Evolutionary conservation across 257 asterid genomes (phyloP), one percentile per base, ranked within the genome.

Genomic region (Penstemon davidsonii): DNA sequence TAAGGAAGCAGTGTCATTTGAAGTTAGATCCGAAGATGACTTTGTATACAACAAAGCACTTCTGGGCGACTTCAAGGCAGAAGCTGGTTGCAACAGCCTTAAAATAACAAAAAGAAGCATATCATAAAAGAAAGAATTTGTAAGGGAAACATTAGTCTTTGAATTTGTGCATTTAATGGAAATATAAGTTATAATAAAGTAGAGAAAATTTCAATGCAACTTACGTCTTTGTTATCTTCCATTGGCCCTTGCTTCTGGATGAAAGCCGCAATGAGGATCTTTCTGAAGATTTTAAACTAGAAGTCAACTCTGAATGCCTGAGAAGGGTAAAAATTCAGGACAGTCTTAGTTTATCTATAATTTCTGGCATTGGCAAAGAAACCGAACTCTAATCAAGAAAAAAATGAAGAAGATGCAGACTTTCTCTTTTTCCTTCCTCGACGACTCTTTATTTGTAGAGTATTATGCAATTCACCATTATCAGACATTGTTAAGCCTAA

Each of bases 391-490:
- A 40, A 69, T 58, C 55, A 57, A 51, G 60, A 52, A 15, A 39
- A 63, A 66, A 57, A 52, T 39, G 63, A 70, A 71, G 19, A 81
- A 51, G 77, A 74, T 78, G 76, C 96, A 13, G 33, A 94, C 97
- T 86, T 86, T 77, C 85, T 87, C 80, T 91, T 91, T 77, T 83
- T 94, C 83, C 89, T 84, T 59, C 90, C 95, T 50, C 84, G 84
- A 40, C 84, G 82, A 55, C 89, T 78, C 60, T 79, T 84, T 78
- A 60, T 75, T 54, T 55, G 72, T 7, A 79, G 83, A 60, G 82
- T 62, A 64, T 71, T 54, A 53, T 70, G 79, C 53, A 68, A 71
- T 68, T 81, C 84, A 57, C 69, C 81, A 72, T 76, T 81, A 70
- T 77, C 86, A 45, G 78, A 64, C 66, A 76, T 55, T 38, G 79